These are phyloP conservation scores for Candida lessepsii DNA, from an alignment of 805 yeast species.

Conservation along the genomic window DNA sequence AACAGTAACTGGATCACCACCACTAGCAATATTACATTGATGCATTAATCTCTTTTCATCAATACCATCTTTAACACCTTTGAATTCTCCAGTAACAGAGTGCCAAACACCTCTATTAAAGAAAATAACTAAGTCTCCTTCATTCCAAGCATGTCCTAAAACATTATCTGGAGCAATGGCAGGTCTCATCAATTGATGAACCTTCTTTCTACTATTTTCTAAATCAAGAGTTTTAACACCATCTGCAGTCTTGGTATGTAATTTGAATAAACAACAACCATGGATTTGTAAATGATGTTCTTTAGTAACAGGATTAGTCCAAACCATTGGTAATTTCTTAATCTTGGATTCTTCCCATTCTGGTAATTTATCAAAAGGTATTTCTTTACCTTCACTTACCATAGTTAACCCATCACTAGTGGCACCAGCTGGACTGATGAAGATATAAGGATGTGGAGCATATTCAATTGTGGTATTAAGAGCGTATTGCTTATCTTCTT, in stretches of 20 bases:
- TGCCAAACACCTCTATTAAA: conserved; percentile 91
- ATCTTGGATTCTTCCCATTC: conserved; percentile 79
- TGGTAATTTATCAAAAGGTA: conserved; percentile 66
- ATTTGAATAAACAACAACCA: conserved; percentile 78
- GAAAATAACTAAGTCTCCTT: conserved; percentile 84
- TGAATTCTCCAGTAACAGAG: conserved; percentile 85
- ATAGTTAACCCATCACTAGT: conserved; percentile 85
- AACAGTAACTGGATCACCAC: conserved; percentile 52
- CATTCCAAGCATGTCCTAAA: conserved; percentile 78
- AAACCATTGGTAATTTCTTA: conserved; percentile 78
- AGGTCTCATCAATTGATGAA: conserved; percentile 79
- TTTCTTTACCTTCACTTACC: conserved; percentile 76
- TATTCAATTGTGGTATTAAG: conserved; percentile 77
- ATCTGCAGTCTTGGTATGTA: conserved; percentile 55
- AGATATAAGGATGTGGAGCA: conserved; percentile 92
- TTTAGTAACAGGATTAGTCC: conserved; percentile 89
- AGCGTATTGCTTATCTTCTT: conserved; percentile 72
- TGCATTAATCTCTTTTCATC: conserved; percentile 87
- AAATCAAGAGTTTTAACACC: conserved; percentile 52
- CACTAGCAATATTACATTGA: conserved; percentile 89
- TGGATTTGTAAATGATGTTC: conserved; percentile 83
- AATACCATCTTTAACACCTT: conserved; percentile 42
- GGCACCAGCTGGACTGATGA: conserved; percentile 75
- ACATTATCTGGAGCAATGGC: conserved; percentile 72
- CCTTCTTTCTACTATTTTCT: conserved; percentile 70